These are phyloP conservation scores for Nasturtium officinale DNA, from an alignment of 345 rosid genomes.

Conservation along the genomic window DNA sequence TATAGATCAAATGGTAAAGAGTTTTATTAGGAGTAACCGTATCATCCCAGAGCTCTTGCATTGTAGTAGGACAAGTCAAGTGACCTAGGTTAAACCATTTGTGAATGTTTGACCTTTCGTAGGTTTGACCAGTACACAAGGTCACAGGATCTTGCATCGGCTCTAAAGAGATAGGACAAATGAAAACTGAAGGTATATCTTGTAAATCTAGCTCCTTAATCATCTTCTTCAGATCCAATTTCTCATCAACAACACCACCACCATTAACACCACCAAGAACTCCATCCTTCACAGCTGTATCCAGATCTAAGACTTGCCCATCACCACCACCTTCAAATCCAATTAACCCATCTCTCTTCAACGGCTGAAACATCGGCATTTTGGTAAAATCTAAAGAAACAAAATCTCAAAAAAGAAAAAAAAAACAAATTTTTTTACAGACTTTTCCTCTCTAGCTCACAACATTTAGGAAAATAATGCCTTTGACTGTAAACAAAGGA, in stretches of 20 bases:
- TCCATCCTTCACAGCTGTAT: conserved; percentile 74
- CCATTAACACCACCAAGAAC: conserved; percentile 59
- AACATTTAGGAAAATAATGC: conserved; percentile 22
- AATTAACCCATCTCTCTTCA: conserved; percentile 40
- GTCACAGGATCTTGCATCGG: conserved; percentile 82
- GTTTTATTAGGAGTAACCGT: conserved; percentile 68
- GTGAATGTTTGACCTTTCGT: conserved; percentile 65
- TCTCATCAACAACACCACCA: conserved; percentile 46
- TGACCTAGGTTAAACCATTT: conserved; percentile 67
- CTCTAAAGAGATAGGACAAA: conserved; percentile 70
- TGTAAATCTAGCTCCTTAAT: conserved; percentile 59
- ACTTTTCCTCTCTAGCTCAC: conserved; percentile 9
- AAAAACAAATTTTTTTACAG: not conserved
- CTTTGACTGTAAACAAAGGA: conserved; percentile 23
- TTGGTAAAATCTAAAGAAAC: not conserved
- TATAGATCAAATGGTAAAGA: conserved; percentile 62
- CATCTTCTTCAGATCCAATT: conserved; percentile 68
- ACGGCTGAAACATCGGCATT: conserved; percentile 62
- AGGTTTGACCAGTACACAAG: conserved; percentile 77
- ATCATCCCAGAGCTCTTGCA: conserved; percentile 83
- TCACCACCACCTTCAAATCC: conserved; percentile 52
- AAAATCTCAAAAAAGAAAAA: not conserved
- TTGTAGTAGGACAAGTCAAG: conserved; percentile 73
- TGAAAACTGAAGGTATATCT: conserved; percentile 57
- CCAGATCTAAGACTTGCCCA: conserved; percentile 78